Base-by-base conservation (phyloP, 73 alveolate genomes). In the Breviolum minutum region DNA sequence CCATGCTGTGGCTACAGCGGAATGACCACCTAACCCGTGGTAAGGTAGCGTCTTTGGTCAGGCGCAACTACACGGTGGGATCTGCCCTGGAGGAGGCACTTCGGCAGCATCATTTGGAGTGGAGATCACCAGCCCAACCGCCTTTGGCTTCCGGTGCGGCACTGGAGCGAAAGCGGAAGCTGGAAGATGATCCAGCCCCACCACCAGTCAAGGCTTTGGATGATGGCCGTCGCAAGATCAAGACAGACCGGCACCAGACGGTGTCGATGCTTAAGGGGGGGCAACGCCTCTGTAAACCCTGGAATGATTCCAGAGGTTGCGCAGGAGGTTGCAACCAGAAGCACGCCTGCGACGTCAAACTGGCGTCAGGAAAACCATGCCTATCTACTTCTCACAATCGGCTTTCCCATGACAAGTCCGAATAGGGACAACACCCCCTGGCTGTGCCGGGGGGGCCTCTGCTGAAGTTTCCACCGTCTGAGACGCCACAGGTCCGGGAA, bases 271-370 rank as follows among this genome's bases (percentile, higher is more conserved):
- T 64, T 64, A 10, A 16, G 16, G 73, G 73, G 22, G 16, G 73
- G 22, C 10, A 64, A 16, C 10, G 16, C 22, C 73, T 64, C 22
- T 64, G 73, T 16, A 64, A 64, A 16, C 22, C 73, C 16, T 64
- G 73, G 73, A 64, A 64, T 64, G 90, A 81, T 32, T n/a, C 48
- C 91, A 8, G 91, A 0, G 91, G 91, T 20, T 82, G 91, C 73
- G 32, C 10, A 0, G 16, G 16, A 12, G 40, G 63, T 48, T 82
- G 91, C 30, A 70, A n/a, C 2, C 48, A 54, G 14, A 32, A 40
- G 24, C 91, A 82, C 13, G 91, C 54, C 22, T 82, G 91, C 48
- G 91, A 82, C 40, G 74, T 82, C 10, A 24, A 20, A 19, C 73
- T 82, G 32, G 71, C 91, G 2, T 40, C 70, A 0, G 91, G 91